Evolutionary conservation across 495 filamentous ascomycete species (phyloP).

Genomic region (Penicillium desertorum): DNA sequence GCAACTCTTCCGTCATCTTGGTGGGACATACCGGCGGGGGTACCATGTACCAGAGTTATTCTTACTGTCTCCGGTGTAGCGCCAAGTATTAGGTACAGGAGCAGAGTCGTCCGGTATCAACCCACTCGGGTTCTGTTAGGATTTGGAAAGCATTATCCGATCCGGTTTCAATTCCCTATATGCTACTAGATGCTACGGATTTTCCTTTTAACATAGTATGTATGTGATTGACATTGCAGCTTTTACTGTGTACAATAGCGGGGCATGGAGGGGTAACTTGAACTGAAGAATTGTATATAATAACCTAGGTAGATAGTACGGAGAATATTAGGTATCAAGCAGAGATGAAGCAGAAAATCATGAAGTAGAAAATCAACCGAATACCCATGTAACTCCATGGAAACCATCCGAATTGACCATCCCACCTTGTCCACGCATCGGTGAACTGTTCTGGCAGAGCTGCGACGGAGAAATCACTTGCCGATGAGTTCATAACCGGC

Average conservation of each 20-base stretch:
- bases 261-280: slow-evolving; percentile 41
- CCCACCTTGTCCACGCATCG: slow-evolving; percentile 24
- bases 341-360: no score
- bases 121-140: slow-evolving; percentile 29
- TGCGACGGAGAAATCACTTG: slow-evolving; percentile 29
- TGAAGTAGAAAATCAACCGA: not conserved
- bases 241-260: slow-evolving; percentile 27
- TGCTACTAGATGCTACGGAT: not conserved
- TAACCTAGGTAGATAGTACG: not conserved
- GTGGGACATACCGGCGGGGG: slow-evolving; percentile 37
- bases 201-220: not conserved
- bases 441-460: slow-evolving; percentile 33
- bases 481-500: slow-evolving; percentile 23
- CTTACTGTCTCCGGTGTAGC: slow-evolving; percentile 27
- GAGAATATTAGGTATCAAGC: no score
- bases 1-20: slow-evolving; percentile 47
- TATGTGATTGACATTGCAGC: slow-evolving; percentile 4
- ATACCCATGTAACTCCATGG: not conserved
- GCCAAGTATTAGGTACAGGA: slow-evolving; percentile 38
- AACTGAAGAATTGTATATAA: not conserved
- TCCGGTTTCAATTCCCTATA: slow-evolving; percentile 11
- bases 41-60: slow-evolving; percentile 16
- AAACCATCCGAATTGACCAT: not conserved
- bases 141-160: slow-evolving; percentile 22
- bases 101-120: slow-evolving; percentile 46